These are phyloP conservation scores for Trichoderma breve DNA, from an alignment of 2,329 filamentous ascomycete genomes.

Conservation along the genomic window DNA sequence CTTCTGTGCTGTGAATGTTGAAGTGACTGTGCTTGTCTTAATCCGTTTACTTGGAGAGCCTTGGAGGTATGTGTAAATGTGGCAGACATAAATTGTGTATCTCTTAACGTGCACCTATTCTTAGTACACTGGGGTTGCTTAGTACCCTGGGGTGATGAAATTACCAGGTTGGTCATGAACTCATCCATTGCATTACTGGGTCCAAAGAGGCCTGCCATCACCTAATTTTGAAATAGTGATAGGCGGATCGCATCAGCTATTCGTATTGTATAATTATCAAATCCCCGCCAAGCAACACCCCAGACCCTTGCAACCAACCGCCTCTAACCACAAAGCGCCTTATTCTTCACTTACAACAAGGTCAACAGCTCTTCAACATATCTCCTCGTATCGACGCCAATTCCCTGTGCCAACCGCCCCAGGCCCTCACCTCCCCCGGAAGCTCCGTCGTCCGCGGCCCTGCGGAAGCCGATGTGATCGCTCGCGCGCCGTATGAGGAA, in stretches of 20 bases:
- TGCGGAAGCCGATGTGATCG: slow-evolving; percentile 47
- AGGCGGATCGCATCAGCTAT: background rate
- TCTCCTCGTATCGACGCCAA: slow-evolving; percentile 71
- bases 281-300: background rate
- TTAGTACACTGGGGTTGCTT: background rate
- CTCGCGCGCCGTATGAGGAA: slow-evolving; percentile 60
- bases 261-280: background rate
- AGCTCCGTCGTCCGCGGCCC: slow-evolving; percentile 38
- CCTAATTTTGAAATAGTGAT: background rate
- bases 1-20: background rate
- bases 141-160: background rate
- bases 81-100: no score
- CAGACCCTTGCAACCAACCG: background rate
- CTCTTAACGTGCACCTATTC: background rate
- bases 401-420: slow-evolving; percentile 64
- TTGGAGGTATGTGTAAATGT: background rate
- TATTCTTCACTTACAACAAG: slow-evolving; percentile 38
- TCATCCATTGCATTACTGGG: background rate
- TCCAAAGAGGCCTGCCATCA: background rate
- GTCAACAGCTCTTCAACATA: slow-evolving; percentile 73
- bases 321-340: background rate
- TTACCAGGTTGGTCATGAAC: background rate
- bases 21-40: background rate
- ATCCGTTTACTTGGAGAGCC: background rate
- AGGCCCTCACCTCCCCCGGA: slow-evolving; percentile 54